Conservation (phyloP, 2,329 filamentous ascomycete species). For the Epichloe sp. region DNA sequence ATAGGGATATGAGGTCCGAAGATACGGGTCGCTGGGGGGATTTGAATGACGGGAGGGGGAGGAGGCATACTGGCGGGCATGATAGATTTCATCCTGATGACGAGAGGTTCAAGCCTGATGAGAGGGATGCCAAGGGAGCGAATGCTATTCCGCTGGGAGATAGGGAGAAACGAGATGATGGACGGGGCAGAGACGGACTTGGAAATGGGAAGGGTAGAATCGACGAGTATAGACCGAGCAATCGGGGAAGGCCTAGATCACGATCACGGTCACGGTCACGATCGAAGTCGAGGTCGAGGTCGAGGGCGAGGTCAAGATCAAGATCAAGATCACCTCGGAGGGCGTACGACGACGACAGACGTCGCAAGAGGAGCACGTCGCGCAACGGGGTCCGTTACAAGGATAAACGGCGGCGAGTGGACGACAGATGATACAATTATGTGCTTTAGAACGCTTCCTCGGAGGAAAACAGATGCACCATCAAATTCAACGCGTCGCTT, state of each 20-base stretch:
- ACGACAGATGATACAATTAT: conserved; percentile 17
- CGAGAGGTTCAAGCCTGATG: conserved; percentile 30
- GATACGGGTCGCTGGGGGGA: conserved; percentile 82
- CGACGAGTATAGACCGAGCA: neutral
- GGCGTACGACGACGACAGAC: conserved; percentile 29
- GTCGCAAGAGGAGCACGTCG: conserved; percentile 45
- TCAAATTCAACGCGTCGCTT: no score
- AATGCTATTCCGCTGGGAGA: conserved; percentile 58
- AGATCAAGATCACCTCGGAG: conserved; percentile 33
- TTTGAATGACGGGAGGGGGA: conserved; percentile 33
- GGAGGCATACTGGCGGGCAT: conserved; percentile 34
- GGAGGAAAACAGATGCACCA: no score
- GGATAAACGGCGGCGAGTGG: conserved; percentile 48
- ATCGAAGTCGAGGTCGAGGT: conserved; percentile 23
- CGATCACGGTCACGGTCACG: conserved; percentile 14
- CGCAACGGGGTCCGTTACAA: conserved; percentile 40
- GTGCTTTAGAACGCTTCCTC: neutral
- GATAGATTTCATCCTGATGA: conserved; percentile 57
- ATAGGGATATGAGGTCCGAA: conserved; percentile 75
- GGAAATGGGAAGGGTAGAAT: no score
- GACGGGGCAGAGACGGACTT: conserved; percentile 1
- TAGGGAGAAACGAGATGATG: conserved; percentile 16
- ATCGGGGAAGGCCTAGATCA: conserved; percentile 6
- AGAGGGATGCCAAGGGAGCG: conserved; percentile 39
- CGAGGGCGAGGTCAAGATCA: conserved; percentile 2